A percentile compares a stretch with the other conserved stretches of the same genome.
Evolutionary conservation across 2,329 filamentous ascomycete genomes (phyloP).

Genomic region (Didymella segeticola): DNA sequence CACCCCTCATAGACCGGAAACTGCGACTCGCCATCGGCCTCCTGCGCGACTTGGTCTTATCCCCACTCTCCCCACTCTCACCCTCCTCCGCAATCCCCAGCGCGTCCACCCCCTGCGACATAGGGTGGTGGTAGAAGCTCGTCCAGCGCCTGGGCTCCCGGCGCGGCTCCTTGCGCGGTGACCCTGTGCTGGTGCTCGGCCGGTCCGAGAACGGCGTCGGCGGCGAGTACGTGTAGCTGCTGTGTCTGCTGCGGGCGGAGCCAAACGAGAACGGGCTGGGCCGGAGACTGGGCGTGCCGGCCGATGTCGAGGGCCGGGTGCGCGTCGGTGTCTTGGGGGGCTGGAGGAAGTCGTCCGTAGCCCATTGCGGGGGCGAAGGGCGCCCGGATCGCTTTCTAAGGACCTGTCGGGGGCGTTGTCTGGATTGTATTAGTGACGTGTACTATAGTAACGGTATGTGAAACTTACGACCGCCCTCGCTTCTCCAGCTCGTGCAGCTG

Average conservation of each 20-base stretch:
- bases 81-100: slow-evolving; percentile 9
- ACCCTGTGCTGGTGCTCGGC: slow-evolving; percentile 14
- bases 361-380: slow-evolving; percentile 12
- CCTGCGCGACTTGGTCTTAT: neutral
- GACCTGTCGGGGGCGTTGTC: slow-evolving; percentile 24
- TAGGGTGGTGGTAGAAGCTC: slow-evolving; percentile 8
- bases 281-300: slow-evolving; percentile 5
- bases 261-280: slow-evolving; percentile 17
- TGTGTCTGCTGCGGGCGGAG: slow-evolving; percentile 17
- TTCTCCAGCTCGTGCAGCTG: slow-evolving; percentile 42
- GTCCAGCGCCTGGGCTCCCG: slow-evolving; percentile 13
- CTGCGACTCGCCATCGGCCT: slow-evolving; percentile 12
- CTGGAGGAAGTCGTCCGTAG: slow-evolving; percentile 7
- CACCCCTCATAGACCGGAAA: slow-evolving; percentile 10
- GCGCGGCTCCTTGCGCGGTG: slow-evolving; percentile 8
- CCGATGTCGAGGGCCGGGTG: slow-evolving; percentile 18
- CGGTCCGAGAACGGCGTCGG: slow-evolving; percentile 10
- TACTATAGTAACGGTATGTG: neutral
- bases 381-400: slow-evolving; percentile 23
- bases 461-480: slow-evolving; percentile 13
- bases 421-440: neutral
- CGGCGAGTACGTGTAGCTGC: slow-evolving; percentile 17
- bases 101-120: slow-evolving; percentile 5
- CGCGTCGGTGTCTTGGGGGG: slow-evolving; percentile 16
- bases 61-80: neutral